Evolutionary conservation across 306 rosid genomes (phyloP).

Genomic region (Medicago ruthenica): DNA sequence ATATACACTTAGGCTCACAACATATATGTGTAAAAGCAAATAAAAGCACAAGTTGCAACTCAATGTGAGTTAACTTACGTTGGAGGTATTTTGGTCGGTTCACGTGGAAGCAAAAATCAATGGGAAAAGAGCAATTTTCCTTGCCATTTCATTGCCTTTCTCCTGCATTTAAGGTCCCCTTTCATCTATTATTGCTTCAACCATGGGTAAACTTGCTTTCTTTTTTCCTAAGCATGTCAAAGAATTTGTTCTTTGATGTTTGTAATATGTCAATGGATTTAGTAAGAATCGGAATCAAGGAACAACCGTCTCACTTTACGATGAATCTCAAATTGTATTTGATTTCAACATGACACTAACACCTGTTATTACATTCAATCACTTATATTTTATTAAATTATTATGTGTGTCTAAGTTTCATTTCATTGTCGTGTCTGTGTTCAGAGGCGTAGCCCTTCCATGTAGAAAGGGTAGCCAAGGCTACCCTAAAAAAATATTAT

Average conservation of each 20-base stretch:
- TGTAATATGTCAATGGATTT: not conserved
- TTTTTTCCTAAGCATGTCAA: constrained; percentile 35
- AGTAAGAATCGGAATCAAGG: too few species aligned
- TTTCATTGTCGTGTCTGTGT: not conserved
- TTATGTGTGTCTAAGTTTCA: not conserved
- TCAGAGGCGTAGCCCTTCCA: too few species aligned
- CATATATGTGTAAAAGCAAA: too few species aligned
- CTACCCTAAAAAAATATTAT: too few species aligned
- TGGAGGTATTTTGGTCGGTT: too few species aligned
- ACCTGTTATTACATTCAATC: not conserved
- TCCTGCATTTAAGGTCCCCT: constrained; percentile 72
- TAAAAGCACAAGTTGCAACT: too few species aligned
- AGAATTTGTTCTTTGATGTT: not conserved
- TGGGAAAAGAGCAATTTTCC: too few species aligned
- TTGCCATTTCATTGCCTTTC: constrained; percentile 82
- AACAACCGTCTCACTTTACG: constrained; percentile 7
- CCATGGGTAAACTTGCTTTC: constrained; percentile 69
- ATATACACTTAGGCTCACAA: too few species aligned
- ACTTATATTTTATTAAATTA: not conserved
- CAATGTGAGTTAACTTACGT: too few species aligned
- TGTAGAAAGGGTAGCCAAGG: too few species aligned
- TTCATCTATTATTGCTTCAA: constrained; percentile 78
- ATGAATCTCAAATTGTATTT: not conserved
- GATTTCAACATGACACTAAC: not conserved
- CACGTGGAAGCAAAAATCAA: too few species aligned